Percentiles rank a stretch among this genome's conserved stretches.
phyloP scores from a whole-genome alignment of 495 filamentous ascomycete species.

The Hypoxylon perforatum region DNA sequence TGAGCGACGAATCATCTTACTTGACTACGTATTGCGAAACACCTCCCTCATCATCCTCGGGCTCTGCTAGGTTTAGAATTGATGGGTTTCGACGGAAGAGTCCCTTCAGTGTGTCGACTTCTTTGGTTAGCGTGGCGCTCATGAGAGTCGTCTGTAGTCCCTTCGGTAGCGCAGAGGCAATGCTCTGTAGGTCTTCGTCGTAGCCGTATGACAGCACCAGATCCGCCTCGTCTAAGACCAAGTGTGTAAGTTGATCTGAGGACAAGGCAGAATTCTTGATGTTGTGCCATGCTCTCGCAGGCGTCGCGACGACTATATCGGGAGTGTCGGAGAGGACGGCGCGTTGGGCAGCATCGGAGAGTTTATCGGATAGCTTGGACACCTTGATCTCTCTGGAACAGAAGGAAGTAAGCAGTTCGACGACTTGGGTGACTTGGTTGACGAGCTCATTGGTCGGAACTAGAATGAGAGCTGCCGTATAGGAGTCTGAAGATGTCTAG shows the following conservation, averaged over 20 bases:
- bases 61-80: conserved; percentile 78
- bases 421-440: conserved; percentile 81
- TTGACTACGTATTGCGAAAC: conserved; percentile 89
- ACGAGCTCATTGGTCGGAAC: conserved; percentile 95
- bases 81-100: conserved; percentile 86
- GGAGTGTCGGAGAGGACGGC: conserved; percentile 87
- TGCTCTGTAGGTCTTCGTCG: conserved; percentile 83
- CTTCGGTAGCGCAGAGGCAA: conserved; percentile 80
- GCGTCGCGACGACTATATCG: conserved; percentile 90
- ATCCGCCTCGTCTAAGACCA: conserved; percentile 97
- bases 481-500: conserved; percentile 50
- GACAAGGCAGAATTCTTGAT: conserved; percentile 75
- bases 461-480: conserved; percentile 78
- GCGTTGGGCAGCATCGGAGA: conserved; percentile 85
- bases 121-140: conserved; percentile 89
- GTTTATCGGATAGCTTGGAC: conserved; percentile 87
- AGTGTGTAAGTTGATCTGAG: conserved; percentile 73
- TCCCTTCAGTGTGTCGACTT: conserved; percentile 85
- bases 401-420: conserved; percentile 78
- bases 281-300: conserved; percentile 77
- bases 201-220: conserved; percentile 95
- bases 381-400: conserved; percentile 84
- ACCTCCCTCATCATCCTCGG: conserved; percentile 74
- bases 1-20: conserved; percentile 52
- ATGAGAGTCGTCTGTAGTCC: conserved; percentile 91